phyloP scores from a whole-genome alignment of 495 filamentous ascomycete genomes.

The Xylaria sp. region DNA sequence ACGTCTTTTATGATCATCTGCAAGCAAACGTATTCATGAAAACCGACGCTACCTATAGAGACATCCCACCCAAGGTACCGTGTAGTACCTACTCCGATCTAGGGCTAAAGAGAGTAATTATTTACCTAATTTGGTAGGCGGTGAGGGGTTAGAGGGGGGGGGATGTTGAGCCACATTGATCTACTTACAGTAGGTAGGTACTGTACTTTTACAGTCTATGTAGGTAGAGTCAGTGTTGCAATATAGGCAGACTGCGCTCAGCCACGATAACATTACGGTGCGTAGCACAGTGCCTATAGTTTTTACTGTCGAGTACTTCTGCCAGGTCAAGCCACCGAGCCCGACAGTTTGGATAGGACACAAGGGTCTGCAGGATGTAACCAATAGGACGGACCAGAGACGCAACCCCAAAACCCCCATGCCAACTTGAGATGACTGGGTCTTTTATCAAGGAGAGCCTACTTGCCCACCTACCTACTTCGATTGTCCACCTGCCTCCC shows the following conservation, averaged over 20 bases:
- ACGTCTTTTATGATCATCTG: neutral
- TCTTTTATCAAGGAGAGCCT: neutral
- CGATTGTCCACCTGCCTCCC: neutral
- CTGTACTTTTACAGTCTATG: neutral
- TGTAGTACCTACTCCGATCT: slow-evolving; percentile 8
- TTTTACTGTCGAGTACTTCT: neutral
- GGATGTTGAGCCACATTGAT: neutral
- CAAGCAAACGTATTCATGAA: neutral
- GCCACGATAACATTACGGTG: neutral
- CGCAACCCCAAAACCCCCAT: neutral
- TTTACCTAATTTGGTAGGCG: slow-evolving; percentile 1
- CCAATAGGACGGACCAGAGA: neutral
- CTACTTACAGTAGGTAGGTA: neutral
- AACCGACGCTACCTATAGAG: neutral
- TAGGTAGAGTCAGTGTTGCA: too few relatives aligned
- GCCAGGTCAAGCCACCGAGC: slow-evolving; percentile 31
- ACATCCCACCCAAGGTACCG: neutral
- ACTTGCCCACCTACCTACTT: neutral
- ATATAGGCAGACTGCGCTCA: neutral
- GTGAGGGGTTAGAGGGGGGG: neutral
- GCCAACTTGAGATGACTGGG: neutral
- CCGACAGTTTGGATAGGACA: slow-evolving; percentile 46
- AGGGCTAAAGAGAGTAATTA: slow-evolving; percentile 2
- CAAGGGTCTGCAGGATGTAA: slow-evolving; percentile 17
- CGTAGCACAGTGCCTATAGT: neutral